Conservation (phyloP, 2,329 filamentous ascomycete species). For the Mollisia scopiformis region DNA sequence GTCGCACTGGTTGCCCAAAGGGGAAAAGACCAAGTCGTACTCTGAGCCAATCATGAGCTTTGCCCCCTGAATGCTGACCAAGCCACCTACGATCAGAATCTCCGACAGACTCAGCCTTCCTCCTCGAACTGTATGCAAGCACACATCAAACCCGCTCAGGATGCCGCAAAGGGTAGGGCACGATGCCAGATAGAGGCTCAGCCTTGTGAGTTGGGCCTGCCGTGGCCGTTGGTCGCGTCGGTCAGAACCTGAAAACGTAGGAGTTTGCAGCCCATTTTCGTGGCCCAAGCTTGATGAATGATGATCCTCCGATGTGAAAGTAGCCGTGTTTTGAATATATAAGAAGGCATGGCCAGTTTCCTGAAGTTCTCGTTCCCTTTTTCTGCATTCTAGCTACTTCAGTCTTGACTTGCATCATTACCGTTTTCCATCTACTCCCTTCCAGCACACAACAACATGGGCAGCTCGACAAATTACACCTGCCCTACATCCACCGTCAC, state of each 20-base stretch:
- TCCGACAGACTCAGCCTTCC: neutral
- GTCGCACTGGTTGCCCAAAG: too few relatives aligned
- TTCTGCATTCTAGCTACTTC: neutral
- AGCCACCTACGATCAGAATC: neutral
- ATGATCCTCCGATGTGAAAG: too few relatives aligned
- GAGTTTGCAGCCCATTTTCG: neutral
- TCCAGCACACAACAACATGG: neutral
- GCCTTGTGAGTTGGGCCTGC: neutral
- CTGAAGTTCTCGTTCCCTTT: too few relatives aligned
- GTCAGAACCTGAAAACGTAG: neutral
- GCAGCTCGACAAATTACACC: neutral
- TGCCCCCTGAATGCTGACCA: too few relatives aligned
- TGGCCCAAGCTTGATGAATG: too few relatives aligned
- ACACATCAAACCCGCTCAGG: neutral
- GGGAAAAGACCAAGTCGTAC: too few relatives aligned
- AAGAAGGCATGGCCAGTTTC: too few relatives aligned
- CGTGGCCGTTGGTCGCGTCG: neutral
- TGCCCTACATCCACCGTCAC: neutral
- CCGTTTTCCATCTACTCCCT: neutral
- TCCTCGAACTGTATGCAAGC: neutral
- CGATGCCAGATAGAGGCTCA: neutral
- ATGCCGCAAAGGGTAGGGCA: neutral
- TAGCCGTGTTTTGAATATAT: too few relatives aligned
- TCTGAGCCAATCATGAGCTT: too few relatives aligned
- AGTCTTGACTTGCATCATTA: neutral